These are phyloP conservation scores for Chenopodium berlandieri DNA, from an alignment of 148 eudicot species.

Conservation along the genomic window DNA sequence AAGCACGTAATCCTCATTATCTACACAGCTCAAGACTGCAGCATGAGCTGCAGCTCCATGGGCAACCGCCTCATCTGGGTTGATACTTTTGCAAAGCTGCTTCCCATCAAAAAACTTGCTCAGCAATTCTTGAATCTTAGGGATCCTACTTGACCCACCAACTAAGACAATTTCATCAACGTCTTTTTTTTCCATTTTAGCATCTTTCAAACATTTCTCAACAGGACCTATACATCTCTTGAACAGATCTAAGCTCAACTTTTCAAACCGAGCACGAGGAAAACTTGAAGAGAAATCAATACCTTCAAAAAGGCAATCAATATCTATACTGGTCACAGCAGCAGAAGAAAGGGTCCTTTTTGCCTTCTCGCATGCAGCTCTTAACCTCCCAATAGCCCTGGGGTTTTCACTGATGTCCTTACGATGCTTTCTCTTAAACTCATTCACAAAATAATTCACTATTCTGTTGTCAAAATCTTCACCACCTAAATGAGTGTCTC, in stretches of 20 bases:
- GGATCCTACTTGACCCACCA: conserved; percentile 2
- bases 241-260: neutral
- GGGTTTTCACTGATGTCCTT: neutral
- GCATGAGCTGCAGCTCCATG: conserved; percentile 11
- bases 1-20: neutral
- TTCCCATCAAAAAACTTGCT: neutral
- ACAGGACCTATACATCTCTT: neutral
- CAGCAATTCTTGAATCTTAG: neutral
- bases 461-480: neutral
- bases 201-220: conserved; percentile 1
- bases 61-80: neutral
- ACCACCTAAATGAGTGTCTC: neutral
- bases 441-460: neutral
- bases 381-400: neutral
- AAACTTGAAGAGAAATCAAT: neutral
- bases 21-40: conserved; percentile 1
- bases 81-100: neutral
- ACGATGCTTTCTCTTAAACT: neutral
- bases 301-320: conserved; percentile 1
- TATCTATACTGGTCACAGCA: neutral
- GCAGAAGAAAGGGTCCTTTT: neutral
- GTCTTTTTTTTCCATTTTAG: neutral
- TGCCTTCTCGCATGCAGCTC: neutral
- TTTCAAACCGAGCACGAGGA: neutral
- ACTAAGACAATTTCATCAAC: conserved; percentile 2